These are phyloP conservation scores for Nicotiana knightiana DNA, from an alignment of 257 asterid genomes.

Conservation along the genomic window DNA sequence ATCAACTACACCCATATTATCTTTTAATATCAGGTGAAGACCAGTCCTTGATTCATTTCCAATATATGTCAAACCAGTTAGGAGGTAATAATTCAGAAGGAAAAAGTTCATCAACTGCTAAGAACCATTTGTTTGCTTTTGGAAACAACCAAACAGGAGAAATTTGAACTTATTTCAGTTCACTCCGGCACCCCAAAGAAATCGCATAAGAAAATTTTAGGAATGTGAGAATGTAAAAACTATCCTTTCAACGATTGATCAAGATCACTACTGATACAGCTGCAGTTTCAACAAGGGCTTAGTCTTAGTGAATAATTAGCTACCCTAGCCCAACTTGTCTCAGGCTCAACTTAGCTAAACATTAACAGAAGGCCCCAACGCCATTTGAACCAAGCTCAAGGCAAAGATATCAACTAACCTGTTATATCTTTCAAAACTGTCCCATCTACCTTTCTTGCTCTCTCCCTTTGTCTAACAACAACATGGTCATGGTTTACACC, in stretches of 20 bases:
- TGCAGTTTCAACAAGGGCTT: background rate
- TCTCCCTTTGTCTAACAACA: background rate
- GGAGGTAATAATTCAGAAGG: background rate
- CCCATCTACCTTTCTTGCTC: background rate
- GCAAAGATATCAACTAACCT: background rate
- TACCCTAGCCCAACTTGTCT: background rate
- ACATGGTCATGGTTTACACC: background rate
- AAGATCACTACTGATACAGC: background rate
- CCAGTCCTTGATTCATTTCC: background rate
- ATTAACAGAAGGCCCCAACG: background rate
- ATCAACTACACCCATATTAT: background rate
- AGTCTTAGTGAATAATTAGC: background rate
- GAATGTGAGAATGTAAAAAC: background rate
- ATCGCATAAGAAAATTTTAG: background rate
- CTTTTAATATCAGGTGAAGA: background rate
- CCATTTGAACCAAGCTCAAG: background rate
- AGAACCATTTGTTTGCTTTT: background rate
- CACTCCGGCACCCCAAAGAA: background rate
- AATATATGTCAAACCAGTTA: background rate
- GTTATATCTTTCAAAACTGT: background rate
- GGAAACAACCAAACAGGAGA: background rate
- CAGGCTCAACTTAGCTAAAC: background rate
- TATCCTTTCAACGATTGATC: background rate
- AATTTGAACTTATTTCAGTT: background rate
- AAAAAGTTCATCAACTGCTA: background rate